Base-by-base conservation (phyloP, 2,329 filamentous ascomycete genomes). In the Rutstroemia sp. region DNA sequence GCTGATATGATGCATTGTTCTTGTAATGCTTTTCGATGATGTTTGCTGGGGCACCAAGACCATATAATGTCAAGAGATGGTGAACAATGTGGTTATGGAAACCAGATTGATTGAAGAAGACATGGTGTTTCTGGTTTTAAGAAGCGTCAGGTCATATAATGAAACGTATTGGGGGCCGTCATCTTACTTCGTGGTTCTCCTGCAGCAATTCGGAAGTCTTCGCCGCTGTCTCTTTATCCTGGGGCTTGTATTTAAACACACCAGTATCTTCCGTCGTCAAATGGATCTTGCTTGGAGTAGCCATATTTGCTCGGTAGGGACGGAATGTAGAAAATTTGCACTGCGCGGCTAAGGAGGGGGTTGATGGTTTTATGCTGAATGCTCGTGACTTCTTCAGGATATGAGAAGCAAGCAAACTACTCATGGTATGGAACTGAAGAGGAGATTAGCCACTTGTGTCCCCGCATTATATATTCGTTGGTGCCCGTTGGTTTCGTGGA, bases 61-160 rank as follows among this genome's bases (percentile, higher is more conserved):
- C 87, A 69, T 86, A 95, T 30, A 94, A 74, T 16, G 84, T 84
- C 10, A 95, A 78, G 5, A 95, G 72, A 38, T 90, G 84, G 64
- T 96, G 91, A 3, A 78, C 78, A 58, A 94, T 89, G 66, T 96
- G 91, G 69, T 96, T 89, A 67, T 96, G 92, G 60, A 87, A 95
- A 0, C 87, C 86, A 1, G 71, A 67, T 0, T 78, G 58, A 59
- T 94, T 95, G 76, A 91, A 95, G 73, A 86, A 95, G 57, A 91
- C 86, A 67, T 95, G 88, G 64, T 91, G 82, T 37, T 72, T 73
- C 73, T 77, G 66, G 92, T 4, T 42, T 38, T 8, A 49, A 37
- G 48, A 48, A 57, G 46, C 61, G 48, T 57, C 7, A 27, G 19
- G 19, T 19, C 19, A 19, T 19, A 19, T 19, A 19, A 19, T 19